phyloP scores from a whole-genome alignment of 2,329 filamentous ascomycete species.

The Diaporthe capsici region DNA sequence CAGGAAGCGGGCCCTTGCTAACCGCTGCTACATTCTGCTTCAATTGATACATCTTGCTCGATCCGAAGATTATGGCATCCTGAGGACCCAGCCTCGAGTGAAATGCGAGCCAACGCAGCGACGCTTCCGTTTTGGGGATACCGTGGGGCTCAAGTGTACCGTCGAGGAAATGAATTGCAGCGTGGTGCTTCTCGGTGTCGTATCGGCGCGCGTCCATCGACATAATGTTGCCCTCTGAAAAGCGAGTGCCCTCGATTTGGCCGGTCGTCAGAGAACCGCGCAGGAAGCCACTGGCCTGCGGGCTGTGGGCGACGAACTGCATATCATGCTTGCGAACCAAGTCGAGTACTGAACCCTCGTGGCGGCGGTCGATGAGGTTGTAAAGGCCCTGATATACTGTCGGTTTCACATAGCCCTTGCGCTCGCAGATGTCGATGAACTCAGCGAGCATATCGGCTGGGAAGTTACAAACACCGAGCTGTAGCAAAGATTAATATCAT shows the following conservation, averaged over 20 bases:
- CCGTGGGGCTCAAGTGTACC: background rate
- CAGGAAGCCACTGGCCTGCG: constrained; percentile 7
- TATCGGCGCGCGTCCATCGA: constrained; percentile 3
- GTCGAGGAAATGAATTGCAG: background rate
- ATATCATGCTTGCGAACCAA: background rate
- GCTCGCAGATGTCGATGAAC: constrained; percentile 57
- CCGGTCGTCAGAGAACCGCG: background rate
- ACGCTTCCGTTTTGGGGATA: background rate
- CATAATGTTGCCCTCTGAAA: background rate
- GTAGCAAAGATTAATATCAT: background rate
- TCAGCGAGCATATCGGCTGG: background rate
- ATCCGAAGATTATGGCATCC: background rate
- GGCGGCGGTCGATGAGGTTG: background rate
- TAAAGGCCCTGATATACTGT: background rate
- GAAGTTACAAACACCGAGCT: background rate
- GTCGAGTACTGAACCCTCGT: background rate
- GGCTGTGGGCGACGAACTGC: background rate
- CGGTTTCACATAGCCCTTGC: constrained; percentile 3
- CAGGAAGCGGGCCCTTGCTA: background rate
- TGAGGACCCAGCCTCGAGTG: background rate
- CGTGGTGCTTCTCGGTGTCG: background rate
- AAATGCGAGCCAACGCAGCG: background rate
- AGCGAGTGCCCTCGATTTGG: background rate
- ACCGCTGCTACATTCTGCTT: background rate
- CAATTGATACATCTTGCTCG: background rate